Conservation (phyloP, 2,329 filamentous ascomycete species). For the Graphilbum fragrans region DNA sequence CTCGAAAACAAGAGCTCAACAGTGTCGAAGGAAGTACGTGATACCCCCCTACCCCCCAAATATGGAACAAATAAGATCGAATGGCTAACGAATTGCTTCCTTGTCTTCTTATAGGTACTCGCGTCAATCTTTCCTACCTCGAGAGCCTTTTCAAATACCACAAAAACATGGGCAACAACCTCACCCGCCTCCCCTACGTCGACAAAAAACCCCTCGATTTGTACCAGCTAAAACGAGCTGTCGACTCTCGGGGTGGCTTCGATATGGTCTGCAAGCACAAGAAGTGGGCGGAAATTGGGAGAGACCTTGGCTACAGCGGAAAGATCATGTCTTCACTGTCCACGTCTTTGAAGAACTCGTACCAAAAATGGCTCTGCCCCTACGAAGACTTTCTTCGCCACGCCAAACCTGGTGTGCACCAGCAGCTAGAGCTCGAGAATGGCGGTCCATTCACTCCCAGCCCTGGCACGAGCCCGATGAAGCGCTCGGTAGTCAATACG, state of each 20-base stretch:
- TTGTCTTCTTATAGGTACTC: slow-evolving; percentile 53
- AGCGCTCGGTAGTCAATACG: slow-evolving; percentile 47
- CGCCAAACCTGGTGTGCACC: slow-evolving; percentile 91
- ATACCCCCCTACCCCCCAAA: background rate
- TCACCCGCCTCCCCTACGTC: slow-evolving; percentile 89
- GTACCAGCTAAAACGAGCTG: slow-evolving; percentile 92
- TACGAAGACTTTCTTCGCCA: slow-evolving; percentile 90
- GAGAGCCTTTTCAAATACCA: slow-evolving; percentile 94
- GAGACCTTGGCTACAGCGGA: slow-evolving; percentile 92
- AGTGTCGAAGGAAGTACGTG: slow-evolving; percentile 93
- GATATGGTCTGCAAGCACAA: slow-evolving; percentile 95
- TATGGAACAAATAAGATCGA: background rate
- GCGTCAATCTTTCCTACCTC: slow-evolving; percentile 90
- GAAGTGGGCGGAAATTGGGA: slow-evolving; percentile 97
- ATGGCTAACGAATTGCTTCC: too few species aligned
- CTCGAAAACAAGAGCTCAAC: slow-evolving; percentile 90
- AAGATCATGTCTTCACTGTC: slow-evolving; percentile 99
- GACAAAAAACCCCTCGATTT: slow-evolving; percentile 95
- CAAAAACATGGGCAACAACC: slow-evolving; percentile 87
- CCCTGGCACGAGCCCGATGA: slow-evolving; percentile 57
- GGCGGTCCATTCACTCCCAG: slow-evolving; percentile 81
- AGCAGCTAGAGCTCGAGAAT: slow-evolving; percentile 86
- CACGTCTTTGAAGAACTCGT: slow-evolving; percentile 96
- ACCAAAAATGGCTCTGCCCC: slow-evolving; percentile 89
- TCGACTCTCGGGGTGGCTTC: slow-evolving; percentile 88